Evolutionary conservation across 129 eudicot species (phyloP).

Genomic region (Lonicera japonica): DNA sequence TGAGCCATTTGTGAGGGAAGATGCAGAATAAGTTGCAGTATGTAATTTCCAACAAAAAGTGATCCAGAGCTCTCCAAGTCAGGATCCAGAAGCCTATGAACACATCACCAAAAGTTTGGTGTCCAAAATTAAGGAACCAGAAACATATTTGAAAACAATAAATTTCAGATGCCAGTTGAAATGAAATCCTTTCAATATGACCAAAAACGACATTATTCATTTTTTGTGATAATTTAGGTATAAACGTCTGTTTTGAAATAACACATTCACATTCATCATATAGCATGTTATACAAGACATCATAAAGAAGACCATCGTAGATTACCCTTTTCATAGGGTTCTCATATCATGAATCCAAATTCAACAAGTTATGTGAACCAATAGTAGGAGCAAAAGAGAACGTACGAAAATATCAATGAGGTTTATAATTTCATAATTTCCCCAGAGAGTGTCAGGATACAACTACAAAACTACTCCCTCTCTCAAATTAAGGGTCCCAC

Average conservation of each 20-base stretch:
- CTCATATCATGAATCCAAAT: not conserved
- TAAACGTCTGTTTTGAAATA: not conserved
- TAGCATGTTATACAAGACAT: no score
- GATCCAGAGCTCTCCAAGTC: conserved; percentile 93
- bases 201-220: no score
- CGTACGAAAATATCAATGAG: not conserved
- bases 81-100: conserved; percentile 85
- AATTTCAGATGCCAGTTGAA: no score
- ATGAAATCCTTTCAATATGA: no score
- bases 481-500: no score
- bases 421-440: not conserved
- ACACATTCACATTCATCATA: not conserved
- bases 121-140: not conserved
- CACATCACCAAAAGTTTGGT: not conserved
- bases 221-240: no score
- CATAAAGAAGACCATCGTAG: not conserved
- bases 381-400: not conserved
- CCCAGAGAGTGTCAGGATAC: not conserved
- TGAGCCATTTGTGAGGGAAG: conserved; percentile 90
- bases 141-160: not conserved
- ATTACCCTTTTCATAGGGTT: not conserved
- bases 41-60: conserved; percentile 87
- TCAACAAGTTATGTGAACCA: not conserved
- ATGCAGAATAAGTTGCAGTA: conserved; percentile 87
- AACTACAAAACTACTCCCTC: not conserved